phyloP scores from a whole-genome alignment of 1,284 basidiomycete species.

The Caloboletus inedulis region DNA sequence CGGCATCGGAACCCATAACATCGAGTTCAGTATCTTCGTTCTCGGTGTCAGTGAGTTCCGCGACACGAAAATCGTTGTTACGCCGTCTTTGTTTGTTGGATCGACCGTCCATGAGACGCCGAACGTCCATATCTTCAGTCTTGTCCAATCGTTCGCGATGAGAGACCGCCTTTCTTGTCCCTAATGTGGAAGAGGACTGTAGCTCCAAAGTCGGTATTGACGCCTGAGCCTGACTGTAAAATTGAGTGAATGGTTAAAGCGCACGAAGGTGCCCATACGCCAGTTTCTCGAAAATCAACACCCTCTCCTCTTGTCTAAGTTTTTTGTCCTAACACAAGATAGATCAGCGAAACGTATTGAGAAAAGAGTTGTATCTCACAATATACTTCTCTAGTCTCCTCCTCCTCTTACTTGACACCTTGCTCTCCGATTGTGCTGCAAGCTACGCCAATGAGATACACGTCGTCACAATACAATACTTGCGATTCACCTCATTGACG shows the following conservation, averaged over 20 bases:
- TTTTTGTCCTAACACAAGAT: conserved; percentile 66
- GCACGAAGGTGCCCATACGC: conserved; percentile 47
- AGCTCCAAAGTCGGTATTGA: conserved; percentile 57
- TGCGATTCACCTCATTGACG: conserved; percentile 53
- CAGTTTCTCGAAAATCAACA: conserved; percentile 70
- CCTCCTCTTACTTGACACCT: conserved; percentile 76
- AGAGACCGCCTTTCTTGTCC: conserved; percentile 61
- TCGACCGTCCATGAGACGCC: conserved; percentile 49
- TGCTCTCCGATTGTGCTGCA: conserved; percentile 60
- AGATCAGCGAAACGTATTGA: neutral
- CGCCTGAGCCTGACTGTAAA: conserved; percentile 68
- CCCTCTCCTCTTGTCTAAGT: conserved; percentile 78
- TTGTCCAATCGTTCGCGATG: conserved; percentile 58
- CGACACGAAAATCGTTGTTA: conserved; percentile 35
- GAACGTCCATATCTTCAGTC: conserved; percentile 58
- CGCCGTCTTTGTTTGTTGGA: conserved; percentile 47
- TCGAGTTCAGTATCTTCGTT: conserved; percentile 33
- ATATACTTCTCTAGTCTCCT: conserved; percentile 83
- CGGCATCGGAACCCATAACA: conserved; percentile 13
- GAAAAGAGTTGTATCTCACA: conserved; percentile 39
- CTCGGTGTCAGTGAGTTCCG: conserved; percentile 33
- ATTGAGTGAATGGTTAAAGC: conserved; percentile 14
- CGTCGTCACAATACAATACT: neutral
- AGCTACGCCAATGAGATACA: conserved; percentile 36
- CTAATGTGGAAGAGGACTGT: conserved; percentile 76